Percentiles rank a stretch among this genome's conserved stretches.
phyloP scores from a whole-genome alignment of 495 filamentous ascomycete genomes.

The Cetradonia linearis region DNA sequence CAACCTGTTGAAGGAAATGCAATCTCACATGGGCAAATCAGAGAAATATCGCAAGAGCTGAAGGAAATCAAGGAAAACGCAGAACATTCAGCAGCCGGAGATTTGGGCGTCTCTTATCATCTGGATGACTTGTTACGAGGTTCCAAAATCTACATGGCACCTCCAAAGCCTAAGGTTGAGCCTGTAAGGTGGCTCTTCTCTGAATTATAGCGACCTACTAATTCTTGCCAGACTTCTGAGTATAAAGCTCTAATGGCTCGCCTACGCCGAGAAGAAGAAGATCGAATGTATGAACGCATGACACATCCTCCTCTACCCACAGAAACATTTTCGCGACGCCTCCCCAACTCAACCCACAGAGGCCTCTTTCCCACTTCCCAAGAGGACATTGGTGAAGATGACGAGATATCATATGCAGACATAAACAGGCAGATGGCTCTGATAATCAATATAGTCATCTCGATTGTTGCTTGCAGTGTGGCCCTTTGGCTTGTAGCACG shows the following conservation, averaged over 20 bases:
- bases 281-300: constrained; percentile 69
- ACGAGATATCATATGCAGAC: constrained; percentile 52
- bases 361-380: constrained; percentile 34
- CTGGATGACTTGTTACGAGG: constrained; percentile 62
- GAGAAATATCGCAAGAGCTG: constrained; percentile 47
- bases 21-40: constrained; percentile 70
- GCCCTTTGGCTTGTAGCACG: constrained; percentile 64
- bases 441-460: constrained; percentile 64
- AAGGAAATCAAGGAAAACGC: constrained; percentile 33
- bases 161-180: constrained; percentile 66
- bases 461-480: constrained; percentile 56
- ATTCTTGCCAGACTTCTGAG: constrained; percentile 54
- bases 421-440: constrained; percentile 66
- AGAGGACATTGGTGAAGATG: constrained; percentile 40
- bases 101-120: constrained; percentile 24
- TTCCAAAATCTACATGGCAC: constrained; percentile 62
- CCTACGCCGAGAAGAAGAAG: constrained; percentile 70
- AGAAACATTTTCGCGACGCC: constrained; percentile 50
- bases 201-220: constrained; percentile 20
- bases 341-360: constrained; percentile 38
- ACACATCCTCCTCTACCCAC: constrained; percentile 44
- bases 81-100: neutral
- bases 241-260: constrained; percentile 84
- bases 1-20: constrained; percentile 50
- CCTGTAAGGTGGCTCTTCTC: constrained; percentile 45